Percentiles rank a stretch among this genome's conserved stretches.
Conservation (phyloP, 495 filamentous ascomycete genomes). For the Podospora anserina region DNA sequence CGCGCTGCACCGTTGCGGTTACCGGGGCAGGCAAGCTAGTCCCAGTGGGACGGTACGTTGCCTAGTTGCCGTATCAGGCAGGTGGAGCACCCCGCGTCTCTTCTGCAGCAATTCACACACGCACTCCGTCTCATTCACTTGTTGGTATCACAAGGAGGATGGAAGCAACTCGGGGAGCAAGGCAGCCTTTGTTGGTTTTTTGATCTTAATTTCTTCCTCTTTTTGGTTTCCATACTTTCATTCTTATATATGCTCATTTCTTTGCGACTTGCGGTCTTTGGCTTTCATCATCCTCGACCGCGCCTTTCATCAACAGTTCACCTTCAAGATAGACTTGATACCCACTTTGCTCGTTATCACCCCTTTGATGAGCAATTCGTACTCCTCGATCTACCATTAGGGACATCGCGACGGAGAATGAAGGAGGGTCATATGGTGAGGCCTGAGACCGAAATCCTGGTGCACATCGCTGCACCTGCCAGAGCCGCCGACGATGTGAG, state of each 20-base stretch:
- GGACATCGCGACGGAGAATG: neutral
- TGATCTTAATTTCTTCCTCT: neutral
- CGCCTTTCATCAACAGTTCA: neutral
- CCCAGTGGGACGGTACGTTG: neutral
- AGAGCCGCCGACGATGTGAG: constrained; percentile 55
- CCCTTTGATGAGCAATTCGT: neutral
- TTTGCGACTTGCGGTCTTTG: neutral
- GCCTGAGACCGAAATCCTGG: constrained; percentile 57
- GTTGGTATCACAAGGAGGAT: neutral
- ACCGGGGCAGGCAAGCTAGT: neutral
- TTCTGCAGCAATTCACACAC: neutral
- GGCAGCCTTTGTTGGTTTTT: neutral
- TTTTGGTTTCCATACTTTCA: neutral
- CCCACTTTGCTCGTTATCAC: neutral
- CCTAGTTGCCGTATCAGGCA: neutral
- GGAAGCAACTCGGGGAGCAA: neutral
- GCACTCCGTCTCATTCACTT: neutral
- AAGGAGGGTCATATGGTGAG: constrained; percentile 13
- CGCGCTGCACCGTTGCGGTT: neutral
- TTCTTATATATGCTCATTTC: neutral
- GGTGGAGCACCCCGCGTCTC: neutral
- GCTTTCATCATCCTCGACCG: neutral
- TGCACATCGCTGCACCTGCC: constrained; percentile 66
- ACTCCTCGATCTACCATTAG: neutral
- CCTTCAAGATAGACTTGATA: neutral